phyloP scores from a whole-genome alignment of 495 filamentous ascomycete genomes.

The Mytilinidion resinicola region DNA sequence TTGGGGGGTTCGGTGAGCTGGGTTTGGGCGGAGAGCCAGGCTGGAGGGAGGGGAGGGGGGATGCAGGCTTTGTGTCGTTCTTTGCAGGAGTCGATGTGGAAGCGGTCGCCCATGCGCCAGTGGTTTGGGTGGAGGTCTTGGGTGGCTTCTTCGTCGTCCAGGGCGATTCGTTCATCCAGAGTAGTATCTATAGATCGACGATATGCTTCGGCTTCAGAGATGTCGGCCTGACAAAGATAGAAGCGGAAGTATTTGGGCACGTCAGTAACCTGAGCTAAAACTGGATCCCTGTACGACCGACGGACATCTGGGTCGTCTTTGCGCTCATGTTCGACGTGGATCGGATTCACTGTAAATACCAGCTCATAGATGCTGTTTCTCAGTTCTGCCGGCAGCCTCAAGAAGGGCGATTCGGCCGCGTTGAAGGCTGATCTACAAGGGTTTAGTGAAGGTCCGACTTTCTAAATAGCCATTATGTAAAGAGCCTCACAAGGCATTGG shows the following conservation, averaged over 20 bases:
- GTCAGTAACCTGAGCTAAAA: background rate
- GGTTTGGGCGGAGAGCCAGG: constrained; percentile 3
- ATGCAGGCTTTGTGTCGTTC: constrained; percentile 7
- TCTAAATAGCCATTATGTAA: too few relatives aligned
- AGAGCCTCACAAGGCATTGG: too few relatives aligned
- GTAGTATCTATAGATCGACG: constrained; percentile 6
- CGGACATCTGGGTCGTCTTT: background rate
- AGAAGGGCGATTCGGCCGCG: background rate
- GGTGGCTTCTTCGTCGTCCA: background rate
- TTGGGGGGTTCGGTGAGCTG: background rate
- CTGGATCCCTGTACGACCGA: background rate
- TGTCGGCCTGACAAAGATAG: constrained; percentile 2
- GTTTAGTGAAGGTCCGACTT: too few relatives aligned
- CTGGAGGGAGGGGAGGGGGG: background rate
- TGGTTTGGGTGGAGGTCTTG: background rate
- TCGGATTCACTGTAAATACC: constrained; percentile 2
- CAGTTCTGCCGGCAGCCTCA: constrained; percentile 15
- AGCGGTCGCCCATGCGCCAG: constrained; percentile 12
- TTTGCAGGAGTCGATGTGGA: constrained; percentile 14
- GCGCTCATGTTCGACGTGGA: constrained; percentile 13
- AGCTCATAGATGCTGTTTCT: constrained; percentile 9
- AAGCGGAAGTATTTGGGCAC: background rate
- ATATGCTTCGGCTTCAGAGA: constrained; percentile 12
- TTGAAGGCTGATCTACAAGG: too few relatives aligned
- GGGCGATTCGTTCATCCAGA: constrained; percentile 5